Base-by-base conservation (phyloP, 768 basidiomycete species). In the Sutorius australiensis region DNA sequence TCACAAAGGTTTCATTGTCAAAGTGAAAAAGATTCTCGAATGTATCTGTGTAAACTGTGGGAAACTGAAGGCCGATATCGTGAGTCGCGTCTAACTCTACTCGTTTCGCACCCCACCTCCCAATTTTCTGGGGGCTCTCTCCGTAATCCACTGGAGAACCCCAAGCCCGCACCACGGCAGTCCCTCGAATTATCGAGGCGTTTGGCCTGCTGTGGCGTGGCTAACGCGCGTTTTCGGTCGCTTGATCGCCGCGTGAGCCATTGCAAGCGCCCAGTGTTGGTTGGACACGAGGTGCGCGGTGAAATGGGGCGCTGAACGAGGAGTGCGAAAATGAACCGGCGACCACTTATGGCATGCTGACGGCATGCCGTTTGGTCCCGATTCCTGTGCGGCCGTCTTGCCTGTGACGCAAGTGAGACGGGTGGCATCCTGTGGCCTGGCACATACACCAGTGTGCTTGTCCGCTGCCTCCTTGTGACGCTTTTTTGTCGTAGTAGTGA, bases 21-120 rank as follows among this genome's bases (percentile, higher is more conserved):
- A 98, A 84, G 94, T 98, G 72, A 99, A 99, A 80, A 98, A 99
- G 80, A 97, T 99, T 68, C 74, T 98, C 77, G 97, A 99, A 79
- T 89, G 88, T 75, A 92, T 99, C 60, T 99, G 97, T 79, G 91
- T 95, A 61, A 95, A 95, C 68, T 99, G 97, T 72, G 97, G 97
- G 69, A 95, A 90, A 74, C 80, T 98, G 61, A 98, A 97, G 80
- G 92, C 90, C 59, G 92, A 98, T 75, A 86, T 86, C 80, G 94
- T 97, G 85, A 92, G 94, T 92, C 72, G 75, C 64, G 75, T 80
- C 82, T 76, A 75, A 82, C 81, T 83, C 81, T 84, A 82, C 87
- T 92, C 87, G 87, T 89, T 92, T 90, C 83, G 88, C 76, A 76
- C 80, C 80, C 80, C 87, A 87, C 88, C 85, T 84, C 85, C 90